phyloP scores from a whole-genome alignment of 2,329 filamentous ascomycete genomes.

The Colletotrichum endophyticum region DNA sequence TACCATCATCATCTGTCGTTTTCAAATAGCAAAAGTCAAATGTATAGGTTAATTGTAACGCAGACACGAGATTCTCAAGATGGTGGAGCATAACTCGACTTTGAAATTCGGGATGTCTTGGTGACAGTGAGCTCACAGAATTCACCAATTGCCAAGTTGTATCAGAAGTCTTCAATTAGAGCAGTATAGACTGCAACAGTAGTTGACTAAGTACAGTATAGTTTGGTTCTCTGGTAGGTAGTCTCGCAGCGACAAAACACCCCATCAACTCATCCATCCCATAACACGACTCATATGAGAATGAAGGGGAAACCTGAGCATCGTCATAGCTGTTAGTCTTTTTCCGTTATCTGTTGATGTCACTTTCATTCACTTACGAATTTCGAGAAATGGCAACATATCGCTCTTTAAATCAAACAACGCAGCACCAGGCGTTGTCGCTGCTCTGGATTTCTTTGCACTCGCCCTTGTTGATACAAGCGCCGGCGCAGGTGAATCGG shows the following conservation, averaged over 20 bases:
- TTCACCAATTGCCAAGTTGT: not conserved
- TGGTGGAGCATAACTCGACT: not conserved
- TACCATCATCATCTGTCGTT: too few relatives aligned
- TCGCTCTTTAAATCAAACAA: not conserved
- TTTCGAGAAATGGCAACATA: not conserved
- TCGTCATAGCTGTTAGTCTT: fast-evolving
- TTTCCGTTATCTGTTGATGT: not conserved
- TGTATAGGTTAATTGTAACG: not conserved
- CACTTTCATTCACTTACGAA: not conserved
- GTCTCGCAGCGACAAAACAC: not conserved
- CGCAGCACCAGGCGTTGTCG: not conserved
- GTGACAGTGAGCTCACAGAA: not conserved
- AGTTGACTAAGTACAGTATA: not conserved
- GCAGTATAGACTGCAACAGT: not conserved
- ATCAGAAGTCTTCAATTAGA: not conserved
- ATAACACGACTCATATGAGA: not conserved
- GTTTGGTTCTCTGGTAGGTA: not conserved
- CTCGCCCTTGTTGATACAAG: not conserved
- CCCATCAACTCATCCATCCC: not conserved
- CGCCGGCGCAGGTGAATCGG: not conserved
- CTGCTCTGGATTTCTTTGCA: not conserved
- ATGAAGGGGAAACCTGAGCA: not conserved
- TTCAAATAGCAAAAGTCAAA: not conserved
- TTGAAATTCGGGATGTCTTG: not conserved
- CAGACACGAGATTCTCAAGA: not conserved